A percentile compares a stretch with the other conserved stretches of the same genome.
phyloP scores from a whole-genome alignment of 495 filamentous ascomycete species.

The Hypoxylon trugodes region DNA sequence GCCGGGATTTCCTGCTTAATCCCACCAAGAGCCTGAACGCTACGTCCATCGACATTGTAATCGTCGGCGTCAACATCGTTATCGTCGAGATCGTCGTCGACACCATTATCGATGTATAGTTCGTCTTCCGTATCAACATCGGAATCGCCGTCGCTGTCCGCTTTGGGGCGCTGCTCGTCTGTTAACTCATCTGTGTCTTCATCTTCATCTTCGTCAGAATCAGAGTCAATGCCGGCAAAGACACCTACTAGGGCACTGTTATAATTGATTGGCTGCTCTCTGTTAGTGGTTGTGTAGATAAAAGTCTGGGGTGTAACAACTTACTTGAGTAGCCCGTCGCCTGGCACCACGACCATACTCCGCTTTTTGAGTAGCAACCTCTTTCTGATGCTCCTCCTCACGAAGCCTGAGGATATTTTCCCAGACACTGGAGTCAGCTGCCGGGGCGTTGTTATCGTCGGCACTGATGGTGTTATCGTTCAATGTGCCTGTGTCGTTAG shows the following conservation, averaged over 20 bases:
- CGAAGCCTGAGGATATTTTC: constrained; percentile 85
- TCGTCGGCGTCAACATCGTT: constrained; percentile 22
- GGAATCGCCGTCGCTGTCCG: constrained; percentile 36
- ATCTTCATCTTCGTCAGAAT: constrained; percentile 39
- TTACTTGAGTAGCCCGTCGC: constrained; percentile 56
- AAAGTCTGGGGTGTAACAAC: constrained; percentile 17
- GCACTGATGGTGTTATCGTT: constrained; percentile 54
- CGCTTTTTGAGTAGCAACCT: constrained; percentile 69
- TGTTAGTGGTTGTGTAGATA: constrained; percentile 23
- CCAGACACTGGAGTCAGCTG: constrained; percentile 74
- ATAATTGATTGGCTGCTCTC: constrained; percentile 42
- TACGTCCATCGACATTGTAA: too few species aligned
- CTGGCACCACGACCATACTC: constrained; percentile 85
- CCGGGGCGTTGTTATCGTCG: constrained; percentile 65
- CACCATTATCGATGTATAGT: constrained; percentile 33
- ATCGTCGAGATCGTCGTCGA: constrained; percentile 29
- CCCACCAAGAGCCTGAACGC: too few species aligned
- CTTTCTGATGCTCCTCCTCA: constrained; percentile 74
- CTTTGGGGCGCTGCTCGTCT: constrained; percentile 24
- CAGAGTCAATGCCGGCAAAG: constrained; percentile 43
- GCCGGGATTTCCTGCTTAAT: background rate
- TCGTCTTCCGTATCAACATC: constrained; percentile 39
- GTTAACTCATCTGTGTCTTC: constrained; percentile 28
- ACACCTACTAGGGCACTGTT: constrained; percentile 45
- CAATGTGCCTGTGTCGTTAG: constrained; percentile 69